These are phyloP conservation scores for Saccharomycopsis fodiens DNA, from an alignment of 805 yeast genomes.

Conservation along the genomic window DNA sequence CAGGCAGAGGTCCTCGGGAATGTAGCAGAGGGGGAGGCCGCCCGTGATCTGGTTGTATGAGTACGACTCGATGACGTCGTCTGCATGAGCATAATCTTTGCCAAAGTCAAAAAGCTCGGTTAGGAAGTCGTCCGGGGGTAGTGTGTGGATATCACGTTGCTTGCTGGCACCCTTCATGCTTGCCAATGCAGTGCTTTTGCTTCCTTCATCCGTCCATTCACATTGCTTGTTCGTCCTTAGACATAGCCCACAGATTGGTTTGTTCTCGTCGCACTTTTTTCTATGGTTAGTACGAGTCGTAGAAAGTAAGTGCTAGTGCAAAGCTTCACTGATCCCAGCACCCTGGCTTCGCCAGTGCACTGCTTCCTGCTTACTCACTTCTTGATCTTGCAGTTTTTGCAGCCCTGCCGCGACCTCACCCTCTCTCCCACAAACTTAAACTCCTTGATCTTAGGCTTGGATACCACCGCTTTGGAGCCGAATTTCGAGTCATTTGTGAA, in stretches of 20 bases:
- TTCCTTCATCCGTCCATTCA: background rate
- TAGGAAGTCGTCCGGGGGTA: background rate
- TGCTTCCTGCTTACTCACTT: slow-evolving; percentile 5
- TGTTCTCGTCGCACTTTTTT: slow-evolving; percentile 15
- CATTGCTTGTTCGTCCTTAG: slow-evolving; percentile 4
- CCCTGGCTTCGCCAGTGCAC: too few species aligned
- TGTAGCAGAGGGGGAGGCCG: slow-evolving; percentile 7
- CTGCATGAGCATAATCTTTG: background rate
- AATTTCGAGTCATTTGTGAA: too few species aligned
- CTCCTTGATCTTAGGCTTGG: background rate
- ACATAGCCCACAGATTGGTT: slow-evolving; percentile 14
- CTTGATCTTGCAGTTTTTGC: slow-evolving; percentile 7
- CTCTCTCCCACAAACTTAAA: slow-evolving; percentile 14
- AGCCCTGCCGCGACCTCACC: slow-evolving; percentile 8
- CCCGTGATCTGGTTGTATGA: background rate
- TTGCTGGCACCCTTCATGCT: background rate
- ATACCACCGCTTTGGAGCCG: too few species aligned
- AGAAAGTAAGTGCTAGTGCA: too few species aligned
- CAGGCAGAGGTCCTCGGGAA: slow-evolving; percentile 1
- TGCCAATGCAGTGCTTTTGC: background rate
- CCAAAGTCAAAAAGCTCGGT: background rate
- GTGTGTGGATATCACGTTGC: background rate
- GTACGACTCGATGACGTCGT: background rate
- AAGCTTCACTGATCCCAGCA: too few species aligned
- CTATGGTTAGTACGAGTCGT: slow-evolving; percentile 8